Percentiles rank a stretch among this genome's conserved stretches.
Conservation (phyloP, 2,329 filamentous ascomycete species). For the Coniochaeta hoffmannii region DNA sequence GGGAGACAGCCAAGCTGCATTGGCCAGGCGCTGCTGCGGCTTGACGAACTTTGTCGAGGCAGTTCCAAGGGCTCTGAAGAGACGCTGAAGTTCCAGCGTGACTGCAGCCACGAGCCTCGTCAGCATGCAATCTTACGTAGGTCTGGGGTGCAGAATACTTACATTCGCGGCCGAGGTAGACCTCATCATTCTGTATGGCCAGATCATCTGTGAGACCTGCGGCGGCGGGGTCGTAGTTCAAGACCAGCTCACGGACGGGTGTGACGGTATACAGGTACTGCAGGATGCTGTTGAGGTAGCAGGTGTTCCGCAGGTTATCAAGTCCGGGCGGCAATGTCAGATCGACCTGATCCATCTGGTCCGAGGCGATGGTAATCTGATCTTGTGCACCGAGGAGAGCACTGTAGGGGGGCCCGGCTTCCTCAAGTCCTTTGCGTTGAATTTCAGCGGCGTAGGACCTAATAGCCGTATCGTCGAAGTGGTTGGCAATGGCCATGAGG, state of each 20-base stretch:
- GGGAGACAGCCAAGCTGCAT: slow-evolving; percentile 57
- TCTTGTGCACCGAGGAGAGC: background rate
- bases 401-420: background rate
- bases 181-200: slow-evolving; percentile 15
- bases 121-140: slow-evolving; percentile 6
- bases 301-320: slow-evolving; percentile 93
- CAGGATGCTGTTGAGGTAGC: slow-evolving; percentile 92
- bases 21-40: slow-evolving; percentile 70
- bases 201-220: slow-evolving; percentile 56
- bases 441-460: background rate
- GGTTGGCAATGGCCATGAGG: background rate
- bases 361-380: slow-evolving; percentile 6
- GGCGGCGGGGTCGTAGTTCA: slow-evolving; percentile 65
- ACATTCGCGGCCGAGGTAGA: slow-evolving; percentile 59
- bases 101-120: slow-evolving; percentile 40
- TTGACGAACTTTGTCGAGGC: slow-evolving; percentile 55
- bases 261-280: slow-evolving; percentile 92
- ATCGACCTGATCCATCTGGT: slow-evolving; percentile 18
- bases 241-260: slow-evolving; percentile 70
- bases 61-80: slow-evolving; percentile 66
- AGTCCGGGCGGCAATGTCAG: slow-evolving; percentile 72
- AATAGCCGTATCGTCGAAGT: background rate
- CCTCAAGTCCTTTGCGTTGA: background rate
- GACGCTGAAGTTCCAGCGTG: slow-evolving; percentile 59
- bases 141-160: slow-evolving; percentile 27